phyloP scores from a whole-genome alignment of 1,139 yeast species.

The Arxiozyma bovina region DNA sequence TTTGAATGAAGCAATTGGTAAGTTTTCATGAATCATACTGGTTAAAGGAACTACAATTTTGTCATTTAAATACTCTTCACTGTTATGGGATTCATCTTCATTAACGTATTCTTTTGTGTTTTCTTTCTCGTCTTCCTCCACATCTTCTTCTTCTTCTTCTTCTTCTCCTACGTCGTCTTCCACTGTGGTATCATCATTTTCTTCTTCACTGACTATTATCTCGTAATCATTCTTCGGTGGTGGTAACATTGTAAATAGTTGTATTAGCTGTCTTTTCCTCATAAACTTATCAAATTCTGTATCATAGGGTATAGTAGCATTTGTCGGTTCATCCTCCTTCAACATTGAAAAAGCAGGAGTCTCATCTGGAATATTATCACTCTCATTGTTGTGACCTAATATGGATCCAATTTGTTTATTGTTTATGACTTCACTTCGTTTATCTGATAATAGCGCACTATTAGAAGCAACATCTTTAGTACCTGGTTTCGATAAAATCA shows the following conservation, averaged over 20 bases:
- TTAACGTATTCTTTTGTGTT: constrained; percentile 1
- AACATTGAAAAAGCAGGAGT: background rate
- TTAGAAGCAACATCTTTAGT: background rate
- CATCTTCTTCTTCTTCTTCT: constrained; percentile 1
- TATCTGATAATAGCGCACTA: background rate
- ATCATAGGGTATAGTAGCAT: background rate
- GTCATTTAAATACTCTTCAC: constrained; percentile 9
- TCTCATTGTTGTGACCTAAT: background rate
- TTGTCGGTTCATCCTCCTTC: background rate
- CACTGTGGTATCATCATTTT: constrained; percentile 8
- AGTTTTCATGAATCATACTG: constrained; percentile 6
- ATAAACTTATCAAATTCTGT: constrained; percentile 2
- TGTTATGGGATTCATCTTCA: background rate
- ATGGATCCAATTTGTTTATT: constrained; percentile 4
- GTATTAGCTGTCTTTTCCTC: constrained; percentile 8
- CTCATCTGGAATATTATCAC: background rate
- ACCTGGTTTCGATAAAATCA: constrained; percentile 10
- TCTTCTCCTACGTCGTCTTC: constrained; percentile 25
- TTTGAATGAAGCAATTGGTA: constrained; percentile 12
- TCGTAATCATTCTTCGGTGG: constrained; percentile 54
- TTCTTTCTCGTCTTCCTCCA: background rate
- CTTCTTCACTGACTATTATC: constrained; percentile 31
- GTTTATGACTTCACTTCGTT: constrained; percentile 5
- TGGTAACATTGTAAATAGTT: constrained; percentile 39
- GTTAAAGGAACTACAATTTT: constrained; percentile 6